Evolutionary conservation across 768 basidiomycete genomes (phyloP), one percentile per base, ranked within the genome.

Genomic region (Pulveroboletus sp.): DNA sequence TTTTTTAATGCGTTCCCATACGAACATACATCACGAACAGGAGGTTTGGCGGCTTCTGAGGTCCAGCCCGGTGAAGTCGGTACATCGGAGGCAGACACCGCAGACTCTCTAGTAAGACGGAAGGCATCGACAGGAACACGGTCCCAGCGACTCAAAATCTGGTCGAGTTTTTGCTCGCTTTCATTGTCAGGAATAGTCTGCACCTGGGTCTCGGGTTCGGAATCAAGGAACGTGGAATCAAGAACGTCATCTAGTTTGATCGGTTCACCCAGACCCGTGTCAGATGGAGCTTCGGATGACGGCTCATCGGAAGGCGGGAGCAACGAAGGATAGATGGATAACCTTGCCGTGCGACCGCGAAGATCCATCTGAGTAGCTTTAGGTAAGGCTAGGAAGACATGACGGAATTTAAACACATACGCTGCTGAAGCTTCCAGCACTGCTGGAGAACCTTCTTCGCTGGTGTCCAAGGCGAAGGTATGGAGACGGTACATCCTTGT

Each of bases 201-300:
- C 50, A 57, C 50, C 43, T 59, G 65, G 14, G 51, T 49, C 43
- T 76, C 74, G 15, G 71, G 75, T 43, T 83, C 83, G 0, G 77
- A 74, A 57, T 82, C 82, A 17, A 89, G 71, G 66, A 86, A 80
- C 0, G 88, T 83, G 1, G 82, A 75, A 49, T 91, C 86, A 32
- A 91, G 73, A 15, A 91, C 87, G 57, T 91, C 89, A 57, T 87
- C 80, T 18, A 91, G 75, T 52, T 70, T 71, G 32, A 80, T 75
- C 10, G 80, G 72, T 51, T 82, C 78, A 12, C 79, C 69, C 24
- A 76, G 71, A 26, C 65, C 62, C 24, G 69, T 63, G 12, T 73
- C 70, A 4, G 73, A 66, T 15, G 68, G 66, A 33, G 64, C 64
- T 43, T 63, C 65, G 41, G 67, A 60, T 35, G 61, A 57, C 24